Evolutionary conservation across 2,329 filamentous ascomycete genomes (phyloP).

Genomic region (Xylariomycetidae sp.): DNA sequence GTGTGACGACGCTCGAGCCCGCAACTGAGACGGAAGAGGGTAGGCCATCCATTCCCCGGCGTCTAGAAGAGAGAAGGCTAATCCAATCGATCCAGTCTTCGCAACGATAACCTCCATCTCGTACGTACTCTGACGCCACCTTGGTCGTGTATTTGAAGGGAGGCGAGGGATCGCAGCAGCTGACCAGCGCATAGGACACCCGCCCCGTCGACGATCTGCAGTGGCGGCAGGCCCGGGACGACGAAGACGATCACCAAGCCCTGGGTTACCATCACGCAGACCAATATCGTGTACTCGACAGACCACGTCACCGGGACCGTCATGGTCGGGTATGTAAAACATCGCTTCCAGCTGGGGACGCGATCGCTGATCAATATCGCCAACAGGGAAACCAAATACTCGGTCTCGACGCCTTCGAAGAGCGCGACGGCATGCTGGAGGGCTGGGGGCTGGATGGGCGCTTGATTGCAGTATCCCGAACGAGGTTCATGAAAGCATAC

Average conservation of each 20-base stretch:
- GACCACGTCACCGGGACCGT: constrained; percentile 28
- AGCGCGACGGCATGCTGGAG: constrained; percentile 32
- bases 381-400: constrained; percentile 27
- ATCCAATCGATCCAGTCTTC: constrained; percentile 17
- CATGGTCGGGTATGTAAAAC: constrained; percentile 26
- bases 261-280: constrained; percentile 26
- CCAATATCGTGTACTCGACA: constrained; percentile 29
- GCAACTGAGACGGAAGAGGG: constrained; percentile 29
- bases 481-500: no score
- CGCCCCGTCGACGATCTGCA: constrained; percentile 28
- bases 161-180: no score
- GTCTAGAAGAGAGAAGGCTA: constrained; percentile 2
- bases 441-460: constrained; percentile 29
- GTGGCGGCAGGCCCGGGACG: constrained; percentile 15
- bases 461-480: no score
- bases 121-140: constrained; percentile 13
- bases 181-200: constrained; percentile 24
- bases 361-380: not conserved
- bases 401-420: constrained; percentile 26
- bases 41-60: constrained; percentile 8
- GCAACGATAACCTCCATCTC: constrained; percentile 26
- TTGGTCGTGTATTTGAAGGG: no score
- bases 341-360: not conserved
- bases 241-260: constrained; percentile 27
- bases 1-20: constrained; percentile 26